Percentiles rank a stretch among this genome's conserved stretches.
Conservation (phyloP, 345 rosid species). For the Populus alba region DNA sequence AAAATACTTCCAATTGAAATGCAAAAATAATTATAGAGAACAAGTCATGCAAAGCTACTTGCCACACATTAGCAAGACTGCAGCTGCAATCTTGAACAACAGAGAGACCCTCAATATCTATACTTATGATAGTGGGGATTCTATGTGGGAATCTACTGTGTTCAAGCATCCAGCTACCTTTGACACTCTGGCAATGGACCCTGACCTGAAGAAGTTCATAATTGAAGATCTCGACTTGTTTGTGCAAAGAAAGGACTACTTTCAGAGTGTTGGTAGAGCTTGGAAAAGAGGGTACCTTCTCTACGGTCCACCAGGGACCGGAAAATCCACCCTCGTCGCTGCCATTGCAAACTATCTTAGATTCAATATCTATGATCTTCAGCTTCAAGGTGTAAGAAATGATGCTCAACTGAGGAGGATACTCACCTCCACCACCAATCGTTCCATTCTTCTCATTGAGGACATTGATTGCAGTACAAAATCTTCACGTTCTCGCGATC, state of each 20-base stretch:
- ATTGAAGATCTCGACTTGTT: slow-evolving; percentile 23
- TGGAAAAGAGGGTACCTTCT: slow-evolving; percentile 33
- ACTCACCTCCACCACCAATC: slow-evolving; percentile 27
- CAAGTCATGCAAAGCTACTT: slow-evolving; percentile 12
- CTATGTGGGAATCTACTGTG: slow-evolving; percentile 15
- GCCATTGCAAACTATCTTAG: slow-evolving; percentile 26
- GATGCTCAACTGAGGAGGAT: slow-evolving; percentile 23
- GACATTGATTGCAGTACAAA: slow-evolving; percentile 29
- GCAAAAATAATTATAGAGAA: slow-evolving; percentile 22
- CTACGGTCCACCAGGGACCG: slow-evolving; percentile 29
- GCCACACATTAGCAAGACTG: slow-evolving; percentile 17
- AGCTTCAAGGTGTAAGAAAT: slow-evolving; percentile 24
- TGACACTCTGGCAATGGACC: slow-evolving; percentile 27
- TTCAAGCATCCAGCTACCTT: slow-evolving; percentile 29
- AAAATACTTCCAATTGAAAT: slow-evolving; percentile 20
- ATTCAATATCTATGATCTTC: slow-evolving; percentile 29
- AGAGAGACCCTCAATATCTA: slow-evolving; percentile 30
- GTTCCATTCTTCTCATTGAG: slow-evolving; percentile 33
- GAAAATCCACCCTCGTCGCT: slow-evolving; percentile 28
- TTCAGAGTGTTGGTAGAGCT: slow-evolving; percentile 26
- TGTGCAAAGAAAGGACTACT: slow-evolving; percentile 15
- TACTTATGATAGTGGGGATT: slow-evolving; percentile 24
- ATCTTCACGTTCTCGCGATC: slow-evolving; percentile 1
- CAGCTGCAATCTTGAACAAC: slow-evolving; percentile 15
- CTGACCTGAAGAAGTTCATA: slow-evolving; percentile 10